Conservation (phyloP, 257 asterid genomes). For the Ilex asprella region DNA sequence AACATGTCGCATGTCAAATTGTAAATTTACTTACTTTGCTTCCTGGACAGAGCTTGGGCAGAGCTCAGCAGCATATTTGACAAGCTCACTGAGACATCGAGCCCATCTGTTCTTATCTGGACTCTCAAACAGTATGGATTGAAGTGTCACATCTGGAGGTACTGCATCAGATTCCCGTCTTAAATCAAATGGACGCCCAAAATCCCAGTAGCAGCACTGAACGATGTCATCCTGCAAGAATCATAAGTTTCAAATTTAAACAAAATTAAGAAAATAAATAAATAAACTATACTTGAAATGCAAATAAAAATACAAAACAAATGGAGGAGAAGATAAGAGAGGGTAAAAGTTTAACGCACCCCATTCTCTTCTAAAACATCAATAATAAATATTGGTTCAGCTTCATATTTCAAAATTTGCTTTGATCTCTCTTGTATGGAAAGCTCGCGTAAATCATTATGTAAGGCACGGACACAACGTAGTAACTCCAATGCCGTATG, state of each 20-base stretch:
- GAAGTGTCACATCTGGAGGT: constrained; percentile 91
- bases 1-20: no score
- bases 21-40: constrained; percentile 65
- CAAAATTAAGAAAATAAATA: constrained; percentile 2
- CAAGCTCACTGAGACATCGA: constrained; percentile 91
- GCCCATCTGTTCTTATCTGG: constrained; percentile 99
- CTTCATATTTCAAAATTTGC: constrained; percentile 50
- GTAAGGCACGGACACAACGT: constrained; percentile 87
- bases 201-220: constrained; percentile 98
- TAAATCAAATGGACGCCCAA: constrained; percentile 88
- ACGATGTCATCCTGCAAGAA: constrained; percentile 88
- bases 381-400: constrained; percentile 92
- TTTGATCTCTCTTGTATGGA: constrained; percentile 60
- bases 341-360: constrained; percentile 36
- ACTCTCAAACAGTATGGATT: constrained; percentile 89
- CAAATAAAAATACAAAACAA: constrained; percentile 8
- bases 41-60: constrained; percentile 94
- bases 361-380: constrained; percentile 99
- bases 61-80: constrained; percentile 85
- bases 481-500: constrained; percentile 96
- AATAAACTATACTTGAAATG: constrained; percentile 8
- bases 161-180: constrained; percentile 92
- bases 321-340: background rate
- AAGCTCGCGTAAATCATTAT: constrained; percentile 73
- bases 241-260: constrained; percentile 9